These are phyloP conservation scores for Maudiozyma bulderi DNA, from an alignment of 805 yeast species.

Conservation along the genomic window DNA sequence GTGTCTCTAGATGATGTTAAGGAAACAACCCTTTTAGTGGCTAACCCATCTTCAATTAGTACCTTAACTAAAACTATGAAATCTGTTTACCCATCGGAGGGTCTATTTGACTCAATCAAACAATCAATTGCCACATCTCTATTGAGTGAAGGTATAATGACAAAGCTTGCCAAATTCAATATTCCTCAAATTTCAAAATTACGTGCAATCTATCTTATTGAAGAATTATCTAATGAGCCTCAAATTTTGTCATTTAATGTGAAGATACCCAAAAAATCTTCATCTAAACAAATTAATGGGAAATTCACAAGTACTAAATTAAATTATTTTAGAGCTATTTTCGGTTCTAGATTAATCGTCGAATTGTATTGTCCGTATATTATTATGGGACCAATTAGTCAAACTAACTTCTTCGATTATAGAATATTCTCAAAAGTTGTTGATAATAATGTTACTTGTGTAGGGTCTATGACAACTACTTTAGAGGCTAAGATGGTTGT, in stretches of 20 bases:
- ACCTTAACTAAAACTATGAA: not conserved
- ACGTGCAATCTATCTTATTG: conserved; percentile 36
- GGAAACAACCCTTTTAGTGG: conserved; percentile 1
- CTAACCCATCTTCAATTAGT: not conserved
- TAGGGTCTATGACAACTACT: conserved; percentile 53
- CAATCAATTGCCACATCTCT: conserved; percentile 33
- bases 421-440: conserved; percentile 34
- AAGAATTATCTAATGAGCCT: conserved; percentile 15
- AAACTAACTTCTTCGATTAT: conserved; percentile 54
- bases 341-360: conserved; percentile 42
- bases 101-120: conserved; percentile 2
- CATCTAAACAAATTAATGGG: conserved; percentile 9
- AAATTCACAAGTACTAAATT: conserved; percentile 19
- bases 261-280: conserved; percentile 8
- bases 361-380: conserved; percentile 35
- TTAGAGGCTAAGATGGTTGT: conserved; percentile 48
- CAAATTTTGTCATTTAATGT: conserved; percentile 12
- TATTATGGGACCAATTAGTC: conserved; percentile 48
- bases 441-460: conserved; percentile 29
- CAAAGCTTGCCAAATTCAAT: conserved; percentile 23
- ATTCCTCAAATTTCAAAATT: conserved; percentile 17
- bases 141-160: conserved; percentile 43
- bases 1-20: not conserved
- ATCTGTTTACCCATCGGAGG: no score
- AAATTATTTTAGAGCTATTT: conserved; percentile 36